A percentile compares a stretch with the other conserved stretches of the same genome.
Conservation (phyloP, 2,329 filamentous ascomycete species). For the Intubia oerlemansii region DNA sequence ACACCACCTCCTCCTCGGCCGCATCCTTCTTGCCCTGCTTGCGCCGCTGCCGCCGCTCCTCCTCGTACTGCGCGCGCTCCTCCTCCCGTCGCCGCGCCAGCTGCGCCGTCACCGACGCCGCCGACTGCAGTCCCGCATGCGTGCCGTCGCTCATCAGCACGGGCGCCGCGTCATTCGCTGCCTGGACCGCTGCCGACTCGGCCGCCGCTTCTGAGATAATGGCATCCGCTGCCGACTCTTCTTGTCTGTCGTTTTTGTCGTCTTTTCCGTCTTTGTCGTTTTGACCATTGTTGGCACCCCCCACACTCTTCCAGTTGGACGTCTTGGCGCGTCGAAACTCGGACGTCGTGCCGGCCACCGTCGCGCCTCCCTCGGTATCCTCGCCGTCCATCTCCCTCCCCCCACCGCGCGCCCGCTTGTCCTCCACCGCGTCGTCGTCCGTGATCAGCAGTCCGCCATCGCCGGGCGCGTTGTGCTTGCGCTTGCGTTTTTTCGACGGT, state of each 20-base stretch:
- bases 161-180: constrained; percentile 27
- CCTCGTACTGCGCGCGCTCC: constrained; percentile 14
- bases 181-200: constrained; percentile 33
- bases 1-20: constrained; percentile 56
- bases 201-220: constrained; percentile 54
- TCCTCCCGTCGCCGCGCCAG: constrained; percentile 31
- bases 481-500: constrained; percentile 41
- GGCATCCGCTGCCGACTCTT: constrained; percentile 49
- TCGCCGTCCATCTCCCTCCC: constrained; percentile 8
- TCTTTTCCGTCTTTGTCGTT: constrained; percentile 4
- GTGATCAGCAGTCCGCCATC: constrained; percentile 34
- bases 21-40: constrained; percentile 23
- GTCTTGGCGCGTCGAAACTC: constrained; percentile 60
- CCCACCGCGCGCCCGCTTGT: constrained; percentile 16
- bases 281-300: constrained; percentile 15
- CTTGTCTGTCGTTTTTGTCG: constrained; percentile 9
- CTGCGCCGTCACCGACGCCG: constrained; percentile 52
- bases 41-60: constrained; percentile 12
- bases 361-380: constrained; percentile 13
- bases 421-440: constrained; percentile 34
- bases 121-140: constrained; percentile 69
- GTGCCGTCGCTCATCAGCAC: constrained; percentile 71
- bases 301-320: constrained; percentile 59
- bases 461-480: constrained; percentile 23
- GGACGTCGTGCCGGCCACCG: constrained; percentile 27